Evolutionary conservation across 2,329 filamentous ascomycete genomes (phyloP), one percentile per base, ranked within the genome.

Genomic region (Penicillium glabrum): DNA sequence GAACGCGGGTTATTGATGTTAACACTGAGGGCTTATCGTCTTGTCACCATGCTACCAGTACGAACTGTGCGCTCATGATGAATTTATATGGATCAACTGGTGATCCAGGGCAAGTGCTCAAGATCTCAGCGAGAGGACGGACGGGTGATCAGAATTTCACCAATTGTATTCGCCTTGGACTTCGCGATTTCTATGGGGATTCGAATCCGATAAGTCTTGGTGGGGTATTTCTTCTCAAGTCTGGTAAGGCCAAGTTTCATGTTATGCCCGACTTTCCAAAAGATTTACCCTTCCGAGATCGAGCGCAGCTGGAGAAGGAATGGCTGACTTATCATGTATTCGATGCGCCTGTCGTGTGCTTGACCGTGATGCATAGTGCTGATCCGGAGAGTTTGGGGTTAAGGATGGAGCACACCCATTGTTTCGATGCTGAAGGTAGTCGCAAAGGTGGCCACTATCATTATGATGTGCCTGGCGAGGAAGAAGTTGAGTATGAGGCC

Each of bases 351-450:
- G 59, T 79, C 16, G 69, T 78, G 0, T 78, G 77, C 46, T 59
- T 80, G 53, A 72, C 67, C 10, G 75, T 79, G 0, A 64, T 80
- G 39, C 77, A 80, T 61, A 76, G 77, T 14, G 70, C 73, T 9
- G 76, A 80, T 55, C 74, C 74, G 0, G 72, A 70, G 39, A 67
- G 62, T 2, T 54, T 79, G 58, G 73, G 67, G 0, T 57, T 81
- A 49, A 66, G 79, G 27, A 76, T 80, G 64, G 80, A 82, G 60
- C 79, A 82, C 60, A 80, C 79, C 4, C 79, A 82, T 66, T 75
- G 73, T 23, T 80, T 79, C 52, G 75, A 76, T 3, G 46, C 61
- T 1, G 58, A 65, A 7, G 70, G 68, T 5, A 50, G 64, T 46
- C 61, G 56, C 11, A 63, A 67, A 11, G 79, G 79, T 3, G 79